Evolutionary conservation across 1,284 basidiomycete species (phyloP).

Genomic region (Rhodotorula sp.): DNA sequence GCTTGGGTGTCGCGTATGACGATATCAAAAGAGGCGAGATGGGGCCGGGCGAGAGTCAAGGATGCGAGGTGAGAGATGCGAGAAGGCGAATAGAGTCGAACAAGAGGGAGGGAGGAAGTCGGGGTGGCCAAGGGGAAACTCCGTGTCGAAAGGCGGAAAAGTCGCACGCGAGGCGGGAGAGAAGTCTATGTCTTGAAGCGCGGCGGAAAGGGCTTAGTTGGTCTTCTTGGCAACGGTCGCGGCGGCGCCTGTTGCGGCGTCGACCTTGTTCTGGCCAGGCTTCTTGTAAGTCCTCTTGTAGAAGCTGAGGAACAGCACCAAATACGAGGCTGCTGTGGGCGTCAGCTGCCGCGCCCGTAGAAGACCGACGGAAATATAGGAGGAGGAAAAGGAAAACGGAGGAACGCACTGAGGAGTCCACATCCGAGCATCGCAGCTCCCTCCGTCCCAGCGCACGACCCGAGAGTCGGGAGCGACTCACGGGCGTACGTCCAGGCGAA

Average conservation of each 20-base stretch:
- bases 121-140: not conserved
- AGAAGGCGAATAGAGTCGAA: not conserved
- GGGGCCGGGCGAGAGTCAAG: no score
- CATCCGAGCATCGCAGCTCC: conserved; percentile 86
- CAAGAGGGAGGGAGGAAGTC: not conserved
- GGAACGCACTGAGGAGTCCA: conserved; percentile 71
- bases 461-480: conserved; percentile 58
- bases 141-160: not conserved
- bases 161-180: not conserved
- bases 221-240: conserved; percentile 33
- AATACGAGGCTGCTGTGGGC: conserved; percentile 13
- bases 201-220: conserved; percentile 12
- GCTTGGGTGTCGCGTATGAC: not conserved
- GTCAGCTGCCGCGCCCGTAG: not conserved
- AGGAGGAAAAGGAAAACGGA: not conserved
- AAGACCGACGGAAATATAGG: not conserved
- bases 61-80: not conserved
- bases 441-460: conserved; percentile 85
- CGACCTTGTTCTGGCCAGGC: conserved; percentile 23
- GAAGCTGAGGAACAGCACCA: conserved; percentile 50
- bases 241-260: conserved; percentile 14
- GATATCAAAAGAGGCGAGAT: no score
- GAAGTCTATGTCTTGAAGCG: no score
- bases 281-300: conserved; percentile 50
- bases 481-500: conserved; percentile 66